Conservation (phyloP, 805 yeast species). For the Metschnikowia picachoensis region DNA sequence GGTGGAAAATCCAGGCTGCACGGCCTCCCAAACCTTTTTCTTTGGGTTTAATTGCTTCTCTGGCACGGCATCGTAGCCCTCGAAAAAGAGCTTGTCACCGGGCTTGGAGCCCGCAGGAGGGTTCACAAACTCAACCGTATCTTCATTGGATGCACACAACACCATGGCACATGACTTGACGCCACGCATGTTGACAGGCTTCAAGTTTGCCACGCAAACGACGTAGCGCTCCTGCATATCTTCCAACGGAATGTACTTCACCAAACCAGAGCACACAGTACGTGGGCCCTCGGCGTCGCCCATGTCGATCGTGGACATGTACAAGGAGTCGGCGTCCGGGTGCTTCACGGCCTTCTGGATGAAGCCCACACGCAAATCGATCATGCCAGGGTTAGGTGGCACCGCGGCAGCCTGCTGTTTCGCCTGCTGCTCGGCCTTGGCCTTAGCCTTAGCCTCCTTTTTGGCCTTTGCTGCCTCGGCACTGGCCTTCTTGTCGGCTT, state of each 20-base stretch:
- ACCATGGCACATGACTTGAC: conserved; percentile 96
- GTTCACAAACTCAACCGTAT: conserved; percentile 80
- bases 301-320: conserved; percentile 93
- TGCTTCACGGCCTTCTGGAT: conserved; percentile 95
- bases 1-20: conserved; percentile 89
- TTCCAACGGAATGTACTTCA: conserved; percentile 82
- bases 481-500: conserved; percentile 40
- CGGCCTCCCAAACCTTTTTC: conserved; percentile 96
- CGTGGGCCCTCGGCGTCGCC: conserved; percentile 98
- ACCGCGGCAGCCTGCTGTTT: conserved; percentile 50
- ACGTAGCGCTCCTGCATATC: conserved; percentile 94
- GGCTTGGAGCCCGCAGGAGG: conserved; percentile 93
- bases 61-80: conserved; percentile 84
- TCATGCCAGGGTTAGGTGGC: conserved; percentile 75
- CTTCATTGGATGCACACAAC: conserved; percentile 79
- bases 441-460: conserved; percentile 59
- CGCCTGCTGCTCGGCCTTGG: conserved; percentile 48
- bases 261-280: conserved; percentile 97
- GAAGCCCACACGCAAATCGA: conserved; percentile 93
- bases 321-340: conserved; percentile 95
- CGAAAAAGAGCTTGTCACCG: conserved; percentile 95
- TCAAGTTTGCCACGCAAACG: conserved; percentile 89
- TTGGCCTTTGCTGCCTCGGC: conserved; percentile 63
- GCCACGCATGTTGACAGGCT: conserved; percentile 98
- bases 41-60: conserved; percentile 93